Evolutionary conservation across 192 early-diverging fungal genomes (phyloP), one percentile per base, ranked within the genome.

Genomic region (Mortierella hygrophila): DNA sequence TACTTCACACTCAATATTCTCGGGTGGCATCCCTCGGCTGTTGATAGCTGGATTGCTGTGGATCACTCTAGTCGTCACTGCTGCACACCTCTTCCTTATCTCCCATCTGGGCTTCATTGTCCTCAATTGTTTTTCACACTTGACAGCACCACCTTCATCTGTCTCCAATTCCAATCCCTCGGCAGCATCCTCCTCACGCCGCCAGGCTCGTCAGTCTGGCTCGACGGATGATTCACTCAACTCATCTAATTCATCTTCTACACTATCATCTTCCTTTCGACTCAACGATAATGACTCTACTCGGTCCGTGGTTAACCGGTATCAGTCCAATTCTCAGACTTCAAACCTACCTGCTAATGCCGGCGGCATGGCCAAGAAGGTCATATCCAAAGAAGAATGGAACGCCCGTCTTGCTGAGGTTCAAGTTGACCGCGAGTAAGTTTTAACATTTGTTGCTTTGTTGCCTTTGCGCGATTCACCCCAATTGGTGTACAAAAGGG

Each of bases 371-470:
- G 73, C 90, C 49, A 95, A 93, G 76, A 94, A 92, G 75, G 88
- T 77, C 9, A 92, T 96, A 74, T 79, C 92, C 68, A 82, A 90
- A 82, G 94, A 96, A 23, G 97, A 98, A 76, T 98, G 97, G 97
- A 93, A 97, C 75, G 88, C 91, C 77, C 94, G 93, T 80, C 91
- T 98, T 78, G 88, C 94, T 11, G 95, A 97, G 47, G 95, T 97
- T 9, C 93, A 95, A 26, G 93, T 98, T 55, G 95, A 93, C 83
- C 97, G 97, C 78, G 91, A 94, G 96, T 94, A 93, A 81, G 90
- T 75, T 18, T 29, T 23, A 13, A 38, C 21, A 32, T 40, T 60
- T 88, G 44, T 72, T 54, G 7, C 57, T 32, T 15, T 68, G 15
- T 60, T 72, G 44, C 44, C 40, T 46, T 85, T 70, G 90, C 44